Percentiles rank a stretch among this genome's conserved stretches.
Evolutionary conservation across 2,329 filamentous ascomycete genomes (phyloP).

Genomic region (Pseudogymnoascus sp.): DNA sequence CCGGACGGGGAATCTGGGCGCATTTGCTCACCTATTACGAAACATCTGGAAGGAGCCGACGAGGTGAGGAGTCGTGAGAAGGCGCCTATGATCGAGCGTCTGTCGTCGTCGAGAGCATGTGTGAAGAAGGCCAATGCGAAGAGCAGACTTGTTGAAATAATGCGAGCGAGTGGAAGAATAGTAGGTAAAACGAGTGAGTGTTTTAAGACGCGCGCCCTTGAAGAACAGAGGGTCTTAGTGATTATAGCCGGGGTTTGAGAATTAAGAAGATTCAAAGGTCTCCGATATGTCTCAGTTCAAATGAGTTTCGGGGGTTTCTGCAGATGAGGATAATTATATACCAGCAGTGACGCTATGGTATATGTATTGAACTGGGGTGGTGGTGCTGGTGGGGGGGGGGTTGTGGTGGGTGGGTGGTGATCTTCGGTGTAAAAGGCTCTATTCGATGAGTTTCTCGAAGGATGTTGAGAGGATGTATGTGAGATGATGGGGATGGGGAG

Average conservation of each 20-base stretch:
- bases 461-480: background rate
- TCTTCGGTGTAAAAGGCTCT: background rate
- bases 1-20: background rate
- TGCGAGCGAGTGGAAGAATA: background rate
- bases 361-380: constrained; percentile 11
- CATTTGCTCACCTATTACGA: constrained; percentile 29
- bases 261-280: background rate
- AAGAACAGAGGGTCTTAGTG: background rate
- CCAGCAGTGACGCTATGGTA: background rate
- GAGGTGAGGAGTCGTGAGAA: background rate
- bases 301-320: background rate
- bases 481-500: background rate
- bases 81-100: constrained; percentile 3
- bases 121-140: background rate
- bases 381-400: too few relatives aligned
- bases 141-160: background rate
- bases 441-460: background rate
- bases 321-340: constrained; percentile 1
- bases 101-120: background rate
- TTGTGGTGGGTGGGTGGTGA: background rate
- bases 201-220: background rate
- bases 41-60: constrained; percentile 25
- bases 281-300: background rate
- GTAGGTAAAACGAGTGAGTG: background rate
- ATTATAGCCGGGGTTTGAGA: background rate